phyloP scores from a whole-genome alignment of 441 rosid species.

The Theobroma grandiflorum region DNA sequence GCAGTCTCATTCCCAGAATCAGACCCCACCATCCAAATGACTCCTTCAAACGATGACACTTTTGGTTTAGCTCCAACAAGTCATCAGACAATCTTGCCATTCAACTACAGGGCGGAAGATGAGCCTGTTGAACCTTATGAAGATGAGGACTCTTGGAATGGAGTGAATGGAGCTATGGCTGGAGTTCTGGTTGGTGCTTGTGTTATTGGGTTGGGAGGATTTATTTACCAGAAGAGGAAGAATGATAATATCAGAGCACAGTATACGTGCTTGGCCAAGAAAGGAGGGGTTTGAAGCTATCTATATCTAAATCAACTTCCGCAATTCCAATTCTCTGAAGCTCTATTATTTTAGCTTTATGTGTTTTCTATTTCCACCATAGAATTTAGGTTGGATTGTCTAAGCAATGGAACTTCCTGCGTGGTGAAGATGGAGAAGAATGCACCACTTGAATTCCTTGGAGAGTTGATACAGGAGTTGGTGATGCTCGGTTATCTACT shows the following conservation, averaged over 20 bases:
- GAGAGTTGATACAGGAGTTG: neutral
- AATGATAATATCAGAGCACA: conserved; percentile 16
- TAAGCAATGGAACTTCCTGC: neutral
- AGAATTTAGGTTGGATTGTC: neutral
- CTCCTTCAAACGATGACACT: neutral
- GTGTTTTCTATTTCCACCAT: neutral
- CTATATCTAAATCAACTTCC: neutral
- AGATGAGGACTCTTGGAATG: conserved; percentile 14
- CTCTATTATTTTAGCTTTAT: neutral
- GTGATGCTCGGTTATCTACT: neutral
- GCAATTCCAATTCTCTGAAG: conserved; percentile 4
- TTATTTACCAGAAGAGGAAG: conserved; percentile 36
- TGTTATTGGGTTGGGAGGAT: conserved; percentile 35
- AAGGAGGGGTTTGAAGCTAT: conserved; percentile 16
- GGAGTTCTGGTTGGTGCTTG: conserved; percentile 29
- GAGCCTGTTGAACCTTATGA: conserved; percentile 8
- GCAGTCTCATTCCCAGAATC: conserved; percentile 13
- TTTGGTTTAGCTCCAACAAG: neutral
- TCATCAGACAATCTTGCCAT: conserved; percentile 5
- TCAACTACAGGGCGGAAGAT: conserved; percentile 25
- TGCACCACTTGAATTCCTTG: neutral
- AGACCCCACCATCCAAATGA: conserved; percentile 12
- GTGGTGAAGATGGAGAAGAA: neutral
- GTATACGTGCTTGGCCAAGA: conserved; percentile 26
- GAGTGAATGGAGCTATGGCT: conserved; percentile 4